Evolutionary conservation across 129 eudicot species (phyloP).

Genomic region (Tagetes patula): DNA sequence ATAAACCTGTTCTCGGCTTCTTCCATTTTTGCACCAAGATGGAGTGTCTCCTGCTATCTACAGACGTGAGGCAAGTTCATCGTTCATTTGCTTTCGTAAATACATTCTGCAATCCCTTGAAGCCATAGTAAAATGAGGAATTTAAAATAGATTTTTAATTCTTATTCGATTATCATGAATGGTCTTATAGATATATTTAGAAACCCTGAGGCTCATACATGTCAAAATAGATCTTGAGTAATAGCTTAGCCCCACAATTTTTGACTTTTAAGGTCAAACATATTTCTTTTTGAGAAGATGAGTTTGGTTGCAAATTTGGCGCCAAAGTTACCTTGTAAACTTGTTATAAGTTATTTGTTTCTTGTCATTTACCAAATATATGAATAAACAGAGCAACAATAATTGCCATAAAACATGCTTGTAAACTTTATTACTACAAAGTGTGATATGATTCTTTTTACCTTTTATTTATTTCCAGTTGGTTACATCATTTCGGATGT

Average conservation of each 20-base stretch:
- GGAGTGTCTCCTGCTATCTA: constrained; percentile 14
- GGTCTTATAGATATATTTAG: constrained; percentile 14
- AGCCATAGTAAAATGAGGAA: constrained; percentile 4
- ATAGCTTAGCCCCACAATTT: constrained; percentile 24
- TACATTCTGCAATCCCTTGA: constrained; percentile 13
- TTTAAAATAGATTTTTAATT: background rate
- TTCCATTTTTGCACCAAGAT: constrained; percentile 26
- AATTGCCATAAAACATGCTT: constrained; percentile 5
- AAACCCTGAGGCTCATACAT: constrained; percentile 14
- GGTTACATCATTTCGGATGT: too few relatives aligned
- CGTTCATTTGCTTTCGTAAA: constrained; percentile 21
- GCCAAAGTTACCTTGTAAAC: constrained; percentile 13
- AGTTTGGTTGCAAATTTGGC: constrained; percentile 1
- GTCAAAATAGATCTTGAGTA: constrained; percentile 14
- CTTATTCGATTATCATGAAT: background rate
- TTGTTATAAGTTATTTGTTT: constrained; percentile 1
- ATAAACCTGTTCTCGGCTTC: background rate
- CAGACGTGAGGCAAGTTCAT: constrained; percentile 19
- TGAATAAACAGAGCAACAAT: background rate
- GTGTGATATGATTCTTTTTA: background rate
- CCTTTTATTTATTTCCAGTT: too few relatives aligned
- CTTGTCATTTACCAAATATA: background rate
- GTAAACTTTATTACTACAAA: background rate
- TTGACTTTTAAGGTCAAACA: constrained; percentile 26
- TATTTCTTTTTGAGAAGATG: background rate